Conservation (phyloP, 2,329 filamentous ascomycete species). For the Helotiales sp. region DNA sequence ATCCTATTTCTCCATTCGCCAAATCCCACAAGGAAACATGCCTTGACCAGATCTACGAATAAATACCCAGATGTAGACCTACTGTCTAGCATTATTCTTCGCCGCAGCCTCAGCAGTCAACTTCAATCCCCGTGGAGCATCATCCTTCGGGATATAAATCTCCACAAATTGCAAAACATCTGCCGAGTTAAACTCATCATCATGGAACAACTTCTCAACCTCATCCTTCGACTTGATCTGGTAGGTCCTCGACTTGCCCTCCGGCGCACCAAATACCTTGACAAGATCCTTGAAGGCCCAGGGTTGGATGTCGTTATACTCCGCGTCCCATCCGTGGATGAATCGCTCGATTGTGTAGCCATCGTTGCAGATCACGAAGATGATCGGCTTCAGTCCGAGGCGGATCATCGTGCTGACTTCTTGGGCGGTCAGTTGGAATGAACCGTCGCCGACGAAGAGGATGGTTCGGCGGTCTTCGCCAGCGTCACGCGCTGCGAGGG, state of each 20-base stretch:
- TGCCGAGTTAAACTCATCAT: conserved; percentile 66
- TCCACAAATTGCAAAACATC: conserved; percentile 73
- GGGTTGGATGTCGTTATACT: conserved; percentile 78
- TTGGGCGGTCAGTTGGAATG: conserved; percentile 83
- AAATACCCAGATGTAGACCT: not conserved
- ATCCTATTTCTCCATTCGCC: not conserved
- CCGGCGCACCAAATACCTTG: conserved; percentile 67
- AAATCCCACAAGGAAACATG: not conserved
- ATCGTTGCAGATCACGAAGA: conserved; percentile 87
- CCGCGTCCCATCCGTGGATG: conserved; percentile 81
- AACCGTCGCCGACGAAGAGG: conserved; percentile 88
- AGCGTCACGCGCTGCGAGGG: conserved; percentile 73
- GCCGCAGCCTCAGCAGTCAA: conserved; percentile 74
- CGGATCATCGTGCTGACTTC: conserved; percentile 85
- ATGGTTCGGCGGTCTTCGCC: conserved; percentile 68
- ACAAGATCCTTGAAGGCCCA: conserved; percentile 78
- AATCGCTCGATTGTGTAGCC: conserved; percentile 89
- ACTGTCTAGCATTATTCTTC: conserved; percentile 62
- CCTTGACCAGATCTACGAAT: not conserved
- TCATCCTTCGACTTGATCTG: conserved; percentile 72
- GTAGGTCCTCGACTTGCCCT: conserved; percentile 64
- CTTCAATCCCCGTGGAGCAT: conserved; percentile 74
- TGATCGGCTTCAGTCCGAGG: conserved; percentile 74
- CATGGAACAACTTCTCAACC: conserved; percentile 66
- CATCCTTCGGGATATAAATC: conserved; percentile 78